A percentile compares a stretch with the other conserved stretches of the same genome.
phyloP scores from a whole-genome alignment of 164 flowering plant genomes.

The Stephania japonica region DNA sequence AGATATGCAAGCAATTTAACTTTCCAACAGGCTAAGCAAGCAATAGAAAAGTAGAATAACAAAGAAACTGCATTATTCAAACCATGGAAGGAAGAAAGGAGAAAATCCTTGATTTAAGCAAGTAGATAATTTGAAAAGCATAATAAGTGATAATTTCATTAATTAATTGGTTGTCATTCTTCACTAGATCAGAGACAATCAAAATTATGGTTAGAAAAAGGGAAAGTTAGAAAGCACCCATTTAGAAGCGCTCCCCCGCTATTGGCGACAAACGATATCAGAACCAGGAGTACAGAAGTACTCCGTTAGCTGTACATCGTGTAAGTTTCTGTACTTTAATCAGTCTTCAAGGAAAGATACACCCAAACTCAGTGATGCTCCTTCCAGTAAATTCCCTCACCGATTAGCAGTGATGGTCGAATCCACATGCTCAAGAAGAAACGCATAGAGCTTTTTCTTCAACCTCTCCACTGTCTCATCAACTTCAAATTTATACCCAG shows the following conservation, averaged over 20 bases:
- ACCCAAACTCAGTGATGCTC: neutral
- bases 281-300: neutral
- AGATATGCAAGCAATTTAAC: neutral
- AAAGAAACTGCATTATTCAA: neutral
- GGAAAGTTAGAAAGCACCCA: neutral
- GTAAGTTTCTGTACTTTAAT: constrained; percentile 11
- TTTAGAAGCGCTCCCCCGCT: neutral
- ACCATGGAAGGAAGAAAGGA: neutral
- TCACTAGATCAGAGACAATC: neutral
- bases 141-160: neutral
- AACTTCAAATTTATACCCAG: constrained; percentile 21
- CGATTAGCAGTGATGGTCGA: constrained; percentile 19
- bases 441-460: constrained; percentile 46
- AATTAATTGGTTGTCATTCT: neutral
- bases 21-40: neutral
- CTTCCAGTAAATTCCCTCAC: constrained; percentile 8
- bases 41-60: neutral
- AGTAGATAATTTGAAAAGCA: neutral
- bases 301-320: neutral
- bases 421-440: constrained; percentile 50
- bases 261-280: neutral
- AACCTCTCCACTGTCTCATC: constrained; percentile 43
- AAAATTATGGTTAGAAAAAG: neutral
- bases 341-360: constrained; percentile 1
- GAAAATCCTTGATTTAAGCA: neutral